Conservation (phyloP, 352 stramenopile species). For the Phytophthora idaei region DNA sequence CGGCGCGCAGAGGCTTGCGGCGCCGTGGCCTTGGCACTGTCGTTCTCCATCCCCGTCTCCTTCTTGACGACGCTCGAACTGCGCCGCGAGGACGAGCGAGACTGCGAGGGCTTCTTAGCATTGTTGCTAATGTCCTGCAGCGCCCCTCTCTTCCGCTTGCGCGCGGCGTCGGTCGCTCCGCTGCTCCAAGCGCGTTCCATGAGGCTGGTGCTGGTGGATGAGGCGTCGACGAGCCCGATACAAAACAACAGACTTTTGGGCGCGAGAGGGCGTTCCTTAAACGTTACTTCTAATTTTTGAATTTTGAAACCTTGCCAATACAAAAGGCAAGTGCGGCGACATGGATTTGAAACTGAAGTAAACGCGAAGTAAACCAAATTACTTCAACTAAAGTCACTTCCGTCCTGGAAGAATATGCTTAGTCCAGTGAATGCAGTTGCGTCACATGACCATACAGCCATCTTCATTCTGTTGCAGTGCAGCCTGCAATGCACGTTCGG, state of each 20-base stretch:
- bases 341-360: neutral
- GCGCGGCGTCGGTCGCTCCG: constrained; percentile 36
- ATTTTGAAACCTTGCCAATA: constrained; percentile 30
- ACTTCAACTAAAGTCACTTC: neutral
- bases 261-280: constrained; percentile 20
- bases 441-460: no score
- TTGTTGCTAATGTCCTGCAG: constrained; percentile 88
- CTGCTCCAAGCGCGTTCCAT: constrained; percentile 30
- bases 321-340: constrained; percentile 2
- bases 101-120: constrained; percentile 41
- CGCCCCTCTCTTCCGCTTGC: constrained; percentile 79
- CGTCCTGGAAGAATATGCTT: no score
- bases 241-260: constrained; percentile 24
- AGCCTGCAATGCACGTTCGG: no score
- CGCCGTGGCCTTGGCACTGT: neutral
- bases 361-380: neutral
- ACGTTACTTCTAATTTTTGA: constrained; percentile 20
- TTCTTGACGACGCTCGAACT: constrained; percentile 30
- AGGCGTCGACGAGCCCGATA: constrained; percentile 2
- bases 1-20: constrained; percentile 11
- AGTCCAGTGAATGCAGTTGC: no score
- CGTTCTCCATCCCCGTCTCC: constrained; percentile 3
- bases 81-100: constrained; percentile 2
- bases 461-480: no score
- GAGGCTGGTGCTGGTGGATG: constrained; percentile 4